These are phyloP conservation scores for Primulina huaijiensis DNA, from an alignment of 257 asterid species.

Conservation along the genomic window DNA sequence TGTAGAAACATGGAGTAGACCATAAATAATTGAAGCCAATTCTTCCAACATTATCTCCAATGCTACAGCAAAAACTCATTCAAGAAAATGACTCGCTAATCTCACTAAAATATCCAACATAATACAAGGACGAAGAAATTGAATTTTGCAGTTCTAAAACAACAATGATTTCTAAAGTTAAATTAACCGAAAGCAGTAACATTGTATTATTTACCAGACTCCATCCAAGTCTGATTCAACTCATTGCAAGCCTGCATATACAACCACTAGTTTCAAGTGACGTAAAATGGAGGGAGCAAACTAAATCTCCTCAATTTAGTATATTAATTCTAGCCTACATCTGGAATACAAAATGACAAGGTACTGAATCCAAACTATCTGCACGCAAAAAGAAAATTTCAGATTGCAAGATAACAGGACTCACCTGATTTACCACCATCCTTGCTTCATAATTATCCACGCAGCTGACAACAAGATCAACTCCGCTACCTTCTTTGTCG, in stretches of 20 bases:
- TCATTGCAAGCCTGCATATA: constrained; percentile 91
- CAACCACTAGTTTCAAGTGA: constrained; percentile 17
- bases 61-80: constrained; percentile 5
- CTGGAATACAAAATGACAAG: constrained; percentile 16
- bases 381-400: background rate
- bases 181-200: constrained; percentile 17
- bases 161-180: background rate
- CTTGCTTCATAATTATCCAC: constrained; percentile 99
- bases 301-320: constrained; percentile 17
- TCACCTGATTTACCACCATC: constrained; percentile 99
- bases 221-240: constrained; percentile 94
- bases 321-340: constrained; percentile 3
- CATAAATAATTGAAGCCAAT: background rate
- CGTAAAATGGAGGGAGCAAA: constrained; percentile 7
- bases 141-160: background rate
- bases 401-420: constrained; percentile 24
- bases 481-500: constrained; percentile 71
- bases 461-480: constrained; percentile 93
- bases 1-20: background rate
- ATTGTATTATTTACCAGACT: constrained; percentile 59
- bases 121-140: constrained; percentile 13
- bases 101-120: background rate
- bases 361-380: constrained; percentile 17
- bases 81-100: background rate
- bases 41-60: constrained; percentile 7